Conservation (phyloP, 2,329 filamentous ascomycete species). For the Ustulina deusta region DNA sequence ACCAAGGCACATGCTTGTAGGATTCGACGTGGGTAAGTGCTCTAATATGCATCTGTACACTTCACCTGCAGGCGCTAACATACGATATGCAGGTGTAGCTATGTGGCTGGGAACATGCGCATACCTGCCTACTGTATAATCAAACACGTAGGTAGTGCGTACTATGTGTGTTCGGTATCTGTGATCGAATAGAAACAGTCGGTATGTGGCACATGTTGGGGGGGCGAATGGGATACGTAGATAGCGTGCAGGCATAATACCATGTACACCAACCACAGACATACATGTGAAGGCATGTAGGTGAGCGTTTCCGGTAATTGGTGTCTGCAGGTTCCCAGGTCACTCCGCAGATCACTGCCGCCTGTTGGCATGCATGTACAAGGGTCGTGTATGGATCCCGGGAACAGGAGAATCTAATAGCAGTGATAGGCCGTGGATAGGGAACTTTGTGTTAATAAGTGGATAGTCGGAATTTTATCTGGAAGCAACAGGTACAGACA, state of each 20-base stretch:
- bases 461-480: slow-evolving; percentile 18
- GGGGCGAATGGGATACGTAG: neutral
- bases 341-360: slow-evolving; percentile 38
- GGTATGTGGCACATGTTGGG: slow-evolving; percentile 20
- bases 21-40: neutral
- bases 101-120: neutral
- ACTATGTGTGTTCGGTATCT: slow-evolving; percentile 6
- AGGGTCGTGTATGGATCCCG: slow-evolving; percentile 25
- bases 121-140: neutral
- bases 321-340: slow-evolving; percentile 33
- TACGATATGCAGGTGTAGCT: slow-evolving; percentile 20
- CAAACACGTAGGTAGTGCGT: slow-evolving; percentile 18
- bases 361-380: slow-evolving; percentile 24
- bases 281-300: slow-evolving; percentile 32
- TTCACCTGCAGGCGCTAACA: slow-evolving; percentile 20
- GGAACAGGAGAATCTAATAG: slow-evolving; percentile 23
- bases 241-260: neutral
- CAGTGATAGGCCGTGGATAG: neutral
- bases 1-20: neutral
- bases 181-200: slow-evolving; percentile 15
- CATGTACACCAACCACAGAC: neutral
- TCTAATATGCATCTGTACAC: slow-evolving; percentile 8
- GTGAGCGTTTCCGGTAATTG: slow-evolving; percentile 38
- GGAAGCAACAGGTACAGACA: neutral
- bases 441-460: slow-evolving; percentile 13